Conservation (phyloP, 2,329 filamentous ascomycete genomes). For the Aspergillus neotritici region DNA sequence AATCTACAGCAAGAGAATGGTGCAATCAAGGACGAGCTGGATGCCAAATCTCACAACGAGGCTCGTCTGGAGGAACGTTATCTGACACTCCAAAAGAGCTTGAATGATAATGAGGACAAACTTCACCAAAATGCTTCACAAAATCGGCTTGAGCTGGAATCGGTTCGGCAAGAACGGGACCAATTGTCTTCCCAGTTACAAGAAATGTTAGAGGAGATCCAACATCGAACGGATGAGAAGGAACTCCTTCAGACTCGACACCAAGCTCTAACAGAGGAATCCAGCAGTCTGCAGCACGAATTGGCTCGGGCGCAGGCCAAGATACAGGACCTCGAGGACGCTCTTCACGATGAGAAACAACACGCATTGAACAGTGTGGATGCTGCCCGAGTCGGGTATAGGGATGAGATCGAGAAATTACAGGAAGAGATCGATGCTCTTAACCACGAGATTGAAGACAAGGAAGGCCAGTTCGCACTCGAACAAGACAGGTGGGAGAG, state of each 20-base stretch:
- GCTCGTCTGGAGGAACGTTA: slow-evolving; percentile 49
- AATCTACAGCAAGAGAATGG: slow-evolving; percentile 44
- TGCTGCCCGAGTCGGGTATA: slow-evolving; percentile 52
- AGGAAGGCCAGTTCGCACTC: slow-evolving; percentile 64
- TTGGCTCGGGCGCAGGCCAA: slow-evolving; percentile 44
- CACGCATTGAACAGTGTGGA: slow-evolving; percentile 57
- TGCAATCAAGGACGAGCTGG: slow-evolving; percentile 39
- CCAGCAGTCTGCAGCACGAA: slow-evolving; percentile 60
- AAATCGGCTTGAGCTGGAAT: slow-evolving; percentile 39
- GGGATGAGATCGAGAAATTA: slow-evolving; percentile 51
- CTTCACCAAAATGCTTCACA: slow-evolving; percentile 42
- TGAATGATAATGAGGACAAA: slow-evolving; percentile 32
- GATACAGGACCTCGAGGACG: slow-evolving; percentile 46
- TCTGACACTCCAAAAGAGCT: slow-evolving; percentile 34
- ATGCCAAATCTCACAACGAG: slow-evolving; percentile 39
- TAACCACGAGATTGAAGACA: slow-evolving; percentile 61
- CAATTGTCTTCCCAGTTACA: slow-evolving; percentile 45
- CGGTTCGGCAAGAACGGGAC: slow-evolving; percentile 42
- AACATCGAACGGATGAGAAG: slow-evolving; percentile 57
- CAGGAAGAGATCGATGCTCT: slow-evolving; percentile 55
- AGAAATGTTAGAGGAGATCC: slow-evolving; percentile 55
- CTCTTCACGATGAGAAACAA: slow-evolving; percentile 50
- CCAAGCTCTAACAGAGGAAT: slow-evolving; percentile 61
- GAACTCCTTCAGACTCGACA: slow-evolving; percentile 63
- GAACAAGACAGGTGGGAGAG: slow-evolving; percentile 69